Evolutionary conservation across 2,329 filamentous ascomycete species (phyloP).

Genomic region (Achaetomium macrosporum): DNA sequence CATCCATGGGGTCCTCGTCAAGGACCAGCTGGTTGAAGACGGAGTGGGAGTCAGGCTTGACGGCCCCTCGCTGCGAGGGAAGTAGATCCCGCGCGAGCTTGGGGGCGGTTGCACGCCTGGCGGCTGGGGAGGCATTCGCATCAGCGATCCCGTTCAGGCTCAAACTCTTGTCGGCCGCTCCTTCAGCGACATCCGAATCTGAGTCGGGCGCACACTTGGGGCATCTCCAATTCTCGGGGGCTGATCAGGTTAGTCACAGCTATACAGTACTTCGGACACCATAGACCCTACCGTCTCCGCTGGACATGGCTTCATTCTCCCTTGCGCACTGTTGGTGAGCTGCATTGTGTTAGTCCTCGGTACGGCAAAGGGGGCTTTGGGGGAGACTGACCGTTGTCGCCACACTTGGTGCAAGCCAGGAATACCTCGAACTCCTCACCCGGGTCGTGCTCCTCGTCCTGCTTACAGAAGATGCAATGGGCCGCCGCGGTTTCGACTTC

Average conservation of each 20-base stretch:
- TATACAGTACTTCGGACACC: not conserved
- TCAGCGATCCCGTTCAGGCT: constrained; percentile 20
- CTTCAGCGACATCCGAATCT: constrained; percentile 25
- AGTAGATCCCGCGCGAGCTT: constrained; percentile 67
- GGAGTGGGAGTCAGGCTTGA: constrained; percentile 66
- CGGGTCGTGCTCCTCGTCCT: constrained; percentile 77
- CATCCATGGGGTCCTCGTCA: constrained; percentile 68
- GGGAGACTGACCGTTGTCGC: constrained; percentile 67
- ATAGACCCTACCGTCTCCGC: constrained; percentile 52
- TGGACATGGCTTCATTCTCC: constrained; percentile 57
- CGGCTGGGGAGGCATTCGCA: constrained; percentile 33
- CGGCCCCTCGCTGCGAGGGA: constrained; percentile 58
- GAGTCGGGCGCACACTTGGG: constrained; percentile 38
- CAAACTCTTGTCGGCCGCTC: constrained; percentile 27
- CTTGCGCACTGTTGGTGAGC: constrained; percentile 88
- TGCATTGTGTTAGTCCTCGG: constrained; percentile 37
- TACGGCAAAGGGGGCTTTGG: constrained; percentile 11
- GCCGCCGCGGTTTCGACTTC: constrained; percentile 49
- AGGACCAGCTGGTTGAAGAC: constrained; percentile 69
- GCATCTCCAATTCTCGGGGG: constrained; percentile 44
- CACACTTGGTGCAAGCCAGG: constrained; percentile 70
- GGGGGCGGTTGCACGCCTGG: constrained; percentile 53
- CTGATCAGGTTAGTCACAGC: constrained; percentile 31
- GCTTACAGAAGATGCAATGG: constrained; percentile 66
- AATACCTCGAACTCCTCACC: constrained; percentile 75